Conservation (phyloP, 345 rosid species). For the Citrus reticulata region DNA sequence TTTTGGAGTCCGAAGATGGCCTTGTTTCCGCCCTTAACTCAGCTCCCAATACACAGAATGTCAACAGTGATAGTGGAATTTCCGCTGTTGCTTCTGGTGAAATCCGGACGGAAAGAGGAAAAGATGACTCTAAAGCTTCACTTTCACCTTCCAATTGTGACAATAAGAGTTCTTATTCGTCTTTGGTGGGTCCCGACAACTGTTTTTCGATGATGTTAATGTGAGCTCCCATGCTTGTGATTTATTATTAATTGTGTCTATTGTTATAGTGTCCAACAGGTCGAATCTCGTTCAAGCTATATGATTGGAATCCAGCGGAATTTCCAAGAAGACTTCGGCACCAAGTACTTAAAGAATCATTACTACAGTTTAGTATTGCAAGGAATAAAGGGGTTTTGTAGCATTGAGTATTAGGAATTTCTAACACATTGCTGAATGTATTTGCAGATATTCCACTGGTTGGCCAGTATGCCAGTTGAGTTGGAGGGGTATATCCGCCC, state of each 20-base stretch:
- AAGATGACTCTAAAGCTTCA: constrained; percentile 50
- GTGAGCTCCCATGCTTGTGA: not conserved
- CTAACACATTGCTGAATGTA: constrained; percentile 24
- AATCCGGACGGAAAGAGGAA: constrained; percentile 41
- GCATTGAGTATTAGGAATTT: constrained; percentile 24
- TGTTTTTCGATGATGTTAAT: constrained; percentile 5
- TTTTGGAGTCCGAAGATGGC: constrained; percentile 58
- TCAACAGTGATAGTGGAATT: constrained; percentile 50
- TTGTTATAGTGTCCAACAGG: constrained; percentile 88
- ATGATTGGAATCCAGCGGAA: constrained; percentile 99
- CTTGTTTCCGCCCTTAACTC: constrained; percentile 39
- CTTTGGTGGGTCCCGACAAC: constrained; percentile 53
- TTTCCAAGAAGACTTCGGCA: constrained; percentile 98
- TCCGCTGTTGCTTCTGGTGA: constrained; percentile 54
- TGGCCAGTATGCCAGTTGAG: constrained; percentile 97
- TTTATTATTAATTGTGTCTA: constrained; percentile 23
- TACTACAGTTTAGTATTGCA: constrained; percentile 64
- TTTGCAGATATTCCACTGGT: constrained; percentile 86
- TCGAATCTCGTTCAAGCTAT: constrained; percentile 94
- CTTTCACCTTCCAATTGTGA: constrained; percentile 58
- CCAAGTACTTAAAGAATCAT: constrained; percentile 76
- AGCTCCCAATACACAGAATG: constrained; percentile 46
- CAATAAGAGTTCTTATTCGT: constrained; percentile 68
- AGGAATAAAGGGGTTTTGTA: constrained; percentile 9
- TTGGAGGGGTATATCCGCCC: constrained; percentile 97